Evolutionary conservation across 2,329 filamentous ascomycete genomes (phyloP).

Genomic region (Hawksworthiomyces lignivorus): DNA sequence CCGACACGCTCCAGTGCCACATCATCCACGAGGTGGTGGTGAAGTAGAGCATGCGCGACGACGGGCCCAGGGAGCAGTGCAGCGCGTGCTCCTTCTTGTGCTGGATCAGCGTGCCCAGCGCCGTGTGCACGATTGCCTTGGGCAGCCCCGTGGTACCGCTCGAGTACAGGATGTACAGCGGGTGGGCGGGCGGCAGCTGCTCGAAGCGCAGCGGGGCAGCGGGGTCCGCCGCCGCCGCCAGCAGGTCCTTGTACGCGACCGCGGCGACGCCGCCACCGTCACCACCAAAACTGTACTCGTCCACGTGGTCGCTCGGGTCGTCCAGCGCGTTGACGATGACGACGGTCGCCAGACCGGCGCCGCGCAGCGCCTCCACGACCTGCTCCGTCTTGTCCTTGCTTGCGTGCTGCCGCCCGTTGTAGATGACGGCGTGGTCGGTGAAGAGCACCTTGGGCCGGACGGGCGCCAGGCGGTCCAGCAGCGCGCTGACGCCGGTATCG

Average conservation of each 20-base stretch:
- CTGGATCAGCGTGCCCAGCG: constrained; percentile 82
- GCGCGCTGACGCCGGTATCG: constrained; percentile 84
- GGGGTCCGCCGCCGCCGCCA: constrained; percentile 18
- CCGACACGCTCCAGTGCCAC: constrained; percentile 96
- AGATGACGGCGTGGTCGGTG: constrained; percentile 78
- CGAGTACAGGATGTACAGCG: constrained; percentile 89
- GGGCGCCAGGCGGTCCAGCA: constrained; percentile 78
- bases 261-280: too few relatives aligned
- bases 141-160: constrained; percentile 81
- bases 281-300: too few relatives aligned
- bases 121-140: constrained; percentile 91
- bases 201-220: constrained; percentile 61
- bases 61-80: constrained; percentile 69
- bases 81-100: constrained; percentile 95
- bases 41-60: constrained; percentile 80
- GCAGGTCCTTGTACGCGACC: too few relatives aligned
- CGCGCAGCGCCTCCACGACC: constrained; percentile 57
- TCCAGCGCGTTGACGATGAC: constrained; percentile 59
- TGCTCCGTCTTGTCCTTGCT: constrained; percentile 71
- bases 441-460: constrained; percentile 79
- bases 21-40: constrained; percentile 94
- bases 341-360: constrained; percentile 57
- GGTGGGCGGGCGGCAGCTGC: constrained; percentile 76
- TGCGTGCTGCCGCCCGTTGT: constrained; percentile 87
- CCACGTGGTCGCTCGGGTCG: too few relatives aligned